These are phyloP conservation scores for Neurospora cerealis DNA, from an alignment of 495 filamentous ascomycete genomes.

Conservation along the genomic window DNA sequence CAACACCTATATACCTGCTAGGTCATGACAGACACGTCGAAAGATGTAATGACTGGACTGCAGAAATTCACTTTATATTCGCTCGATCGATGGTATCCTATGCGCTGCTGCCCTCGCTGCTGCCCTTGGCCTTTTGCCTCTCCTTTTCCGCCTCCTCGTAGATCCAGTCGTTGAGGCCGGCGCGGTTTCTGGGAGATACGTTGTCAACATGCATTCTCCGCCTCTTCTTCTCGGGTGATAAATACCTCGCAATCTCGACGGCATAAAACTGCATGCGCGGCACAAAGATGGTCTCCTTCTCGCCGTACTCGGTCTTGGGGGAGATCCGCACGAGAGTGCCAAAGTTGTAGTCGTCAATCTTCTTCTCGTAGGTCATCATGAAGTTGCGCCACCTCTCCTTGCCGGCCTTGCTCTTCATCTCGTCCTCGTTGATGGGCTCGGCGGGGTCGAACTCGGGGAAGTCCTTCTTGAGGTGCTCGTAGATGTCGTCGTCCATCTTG, in stretches of 20 bases:
- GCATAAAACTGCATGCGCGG: constrained; percentile 99
- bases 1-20: neutral
- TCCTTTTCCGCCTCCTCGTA: constrained; percentile 56
- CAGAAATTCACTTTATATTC: neutral
- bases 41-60: neutral
- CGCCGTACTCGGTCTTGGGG: constrained; percentile 72
- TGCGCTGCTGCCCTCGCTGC: constrained; percentile 4
- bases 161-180: constrained; percentile 92
- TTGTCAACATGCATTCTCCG: no score
- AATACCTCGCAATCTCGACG: constrained; percentile 87
- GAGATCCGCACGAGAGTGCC: constrained; percentile 80
- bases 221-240: no score
- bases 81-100: neutral
- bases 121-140: constrained; percentile 9
- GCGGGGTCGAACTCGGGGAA: constrained; percentile 90
- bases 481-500: constrained; percentile 89
- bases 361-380: constrained; percentile 88
- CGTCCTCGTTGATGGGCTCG: constrained; percentile 72
- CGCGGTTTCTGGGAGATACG: constrained; percentile 60
- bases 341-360: constrained; percentile 92
- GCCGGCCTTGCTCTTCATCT: constrained; percentile 95
- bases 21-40: neutral
- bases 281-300: constrained; percentile 86
- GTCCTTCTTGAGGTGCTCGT: constrained; percentile 69
- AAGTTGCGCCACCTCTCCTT: constrained; percentile 96